Base-by-base conservation (phyloP, 768 basidiomycete species). In the Pilatotrama ljubarskyi region DNA sequence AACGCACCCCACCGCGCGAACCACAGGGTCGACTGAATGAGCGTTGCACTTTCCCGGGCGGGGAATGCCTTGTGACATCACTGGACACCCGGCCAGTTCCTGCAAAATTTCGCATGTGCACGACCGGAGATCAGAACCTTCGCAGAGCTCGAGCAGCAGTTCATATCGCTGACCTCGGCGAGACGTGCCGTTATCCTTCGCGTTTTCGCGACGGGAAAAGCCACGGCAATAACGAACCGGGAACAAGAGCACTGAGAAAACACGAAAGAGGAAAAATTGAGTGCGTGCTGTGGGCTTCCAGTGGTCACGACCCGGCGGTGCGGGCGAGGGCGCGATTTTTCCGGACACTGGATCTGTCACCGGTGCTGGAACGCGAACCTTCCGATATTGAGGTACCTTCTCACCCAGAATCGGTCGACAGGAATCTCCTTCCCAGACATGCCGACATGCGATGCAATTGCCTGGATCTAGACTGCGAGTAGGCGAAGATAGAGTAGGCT, bases 121-220 rank as follows among this genome's bases (percentile, higher is more conserved):
- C n/a, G 17, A 37, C 37, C 18, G 46, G 55, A 55, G 55, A 62
- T 58, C 61, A 62, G 55, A 62, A 62, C 61, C 22, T 52, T 55
- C 49, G 55, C 15, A 24, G 52, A 17, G 48, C 25, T 56, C 55
- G 60, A 44, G 47, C 50, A 51, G 49, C 37, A 14, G 20, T 61
- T 61, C 60, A 61, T 61, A 56, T 61, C 60, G 60, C 60, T 56
- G 49, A 51, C 42, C 60, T 61, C 60, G 60, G 60, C 54, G 42
- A 61, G 35, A 47, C 55, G 54, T 55, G 60, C 60, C 60, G 60
- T 55, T 55, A 51, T 44, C 35, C 36, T 46, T 49, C 41, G n/a
- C 41, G 40, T 22, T 56, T 22, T 35, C 42, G 55, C 40, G 53
- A 54, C 47, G 53, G 59, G 53, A 49, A 49, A 38, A n/a, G 29